Conservation (phyloP, 805 yeast species). For the Helenozyma rhizophorensis region DNA sequence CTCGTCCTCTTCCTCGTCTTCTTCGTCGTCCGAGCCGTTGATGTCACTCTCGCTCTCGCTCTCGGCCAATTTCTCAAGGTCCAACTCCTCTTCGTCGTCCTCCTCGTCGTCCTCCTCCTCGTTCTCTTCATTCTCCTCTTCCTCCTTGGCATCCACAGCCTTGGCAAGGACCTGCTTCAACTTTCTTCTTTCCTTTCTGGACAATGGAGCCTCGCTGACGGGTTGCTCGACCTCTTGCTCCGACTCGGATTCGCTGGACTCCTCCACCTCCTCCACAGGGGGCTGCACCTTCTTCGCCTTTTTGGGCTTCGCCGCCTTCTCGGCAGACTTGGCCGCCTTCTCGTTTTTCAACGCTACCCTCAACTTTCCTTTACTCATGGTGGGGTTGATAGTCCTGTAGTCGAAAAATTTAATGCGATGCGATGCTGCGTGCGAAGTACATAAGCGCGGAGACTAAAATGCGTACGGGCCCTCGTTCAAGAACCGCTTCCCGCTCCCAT, state of each 20-base stretch:
- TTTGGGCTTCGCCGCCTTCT: slow-evolving; percentile 1
- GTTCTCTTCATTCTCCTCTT: slow-evolving; percentile 28
- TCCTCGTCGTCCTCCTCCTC: slow-evolving; percentile 44
- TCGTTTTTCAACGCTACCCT: slow-evolving; percentile 15
- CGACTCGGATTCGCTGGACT: slow-evolving; percentile 10
- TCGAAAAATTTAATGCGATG: slow-evolving; percentile 12
- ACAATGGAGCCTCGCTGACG: slow-evolving; percentile 29
- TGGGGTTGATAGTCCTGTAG: slow-evolving; percentile 1
- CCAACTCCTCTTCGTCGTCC: slow-evolving; percentile 43
- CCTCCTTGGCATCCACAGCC: slow-evolving; percentile 27
- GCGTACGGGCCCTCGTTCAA: slow-evolving; percentile 37
- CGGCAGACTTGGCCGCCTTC: slow-evolving; percentile 9
- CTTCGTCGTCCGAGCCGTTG: slow-evolving; percentile 28
- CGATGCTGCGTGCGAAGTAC: slow-evolving; percentile 9
- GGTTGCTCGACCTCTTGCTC: slow-evolving; percentile 42
- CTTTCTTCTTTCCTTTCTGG: slow-evolving; percentile 61
- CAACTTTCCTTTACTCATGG: slow-evolving; percentile 17
- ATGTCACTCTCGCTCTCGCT: slow-evolving; percentile 47
- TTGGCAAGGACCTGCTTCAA: slow-evolving; percentile 46
- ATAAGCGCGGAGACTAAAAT: slow-evolving; percentile 1
- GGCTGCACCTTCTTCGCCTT: slow-evolving; percentile 4
- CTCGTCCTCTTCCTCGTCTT: slow-evolving; percentile 29
- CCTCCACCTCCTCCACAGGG: slow-evolving; percentile 12
- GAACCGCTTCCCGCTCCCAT: slow-evolving; percentile 57
- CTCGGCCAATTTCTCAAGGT: slow-evolving; percentile 51